A percentile compares a stretch with the other conserved stretches of the same genome.
Conservation (phyloP, 2,329 filamentous ascomycete species). For the Cladobotryum mycophilum region DNA sequence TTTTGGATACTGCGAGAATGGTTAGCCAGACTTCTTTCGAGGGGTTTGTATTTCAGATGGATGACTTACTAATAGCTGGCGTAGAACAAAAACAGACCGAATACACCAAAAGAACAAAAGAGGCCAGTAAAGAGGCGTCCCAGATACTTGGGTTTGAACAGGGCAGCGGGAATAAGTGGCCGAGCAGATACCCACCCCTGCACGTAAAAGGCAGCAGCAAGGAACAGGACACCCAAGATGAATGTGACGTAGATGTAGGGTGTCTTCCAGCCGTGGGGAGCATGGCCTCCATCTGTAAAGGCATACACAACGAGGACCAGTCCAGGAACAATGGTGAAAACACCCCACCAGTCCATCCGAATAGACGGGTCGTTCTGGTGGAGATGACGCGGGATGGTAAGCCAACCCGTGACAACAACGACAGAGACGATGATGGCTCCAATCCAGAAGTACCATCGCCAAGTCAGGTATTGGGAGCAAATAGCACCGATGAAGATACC, state of each 20-base stretch:
- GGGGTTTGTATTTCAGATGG: too few relatives aligned
- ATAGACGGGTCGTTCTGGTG: conserved; percentile 19
- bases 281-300: conserved; percentile 66
- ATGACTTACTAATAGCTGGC: conserved; percentile 56
- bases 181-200: conserved; percentile 64
- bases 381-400: conserved; percentile 34
- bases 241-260: conserved; percentile 65
- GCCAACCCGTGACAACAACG: conserved; percentile 37
- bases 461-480: conserved; percentile 52
- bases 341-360: conserved; percentile 64
- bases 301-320: conserved; percentile 67
- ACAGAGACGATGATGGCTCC: conserved; percentile 42
- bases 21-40: background rate
- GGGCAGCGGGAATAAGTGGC: conserved; percentile 62
- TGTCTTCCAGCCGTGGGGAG: conserved; percentile 62
- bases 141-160: conserved; percentile 68
- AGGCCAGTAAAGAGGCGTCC: conserved; percentile 53
- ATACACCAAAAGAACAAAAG: conserved; percentile 61
- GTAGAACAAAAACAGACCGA: conserved; percentile 65
- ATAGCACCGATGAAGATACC: conserved; percentile 65
- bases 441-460: conserved; percentile 68
- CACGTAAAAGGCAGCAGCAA: conserved; percentile 59
- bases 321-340: conserved; percentile 54
- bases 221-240: conserved; percentile 52
- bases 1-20: conserved; percentile 45